These are phyloP conservation scores for Sideroxylon spinosum DNA, from an alignment of 179 eudicot genomes.

Conservation along the genomic window DNA sequence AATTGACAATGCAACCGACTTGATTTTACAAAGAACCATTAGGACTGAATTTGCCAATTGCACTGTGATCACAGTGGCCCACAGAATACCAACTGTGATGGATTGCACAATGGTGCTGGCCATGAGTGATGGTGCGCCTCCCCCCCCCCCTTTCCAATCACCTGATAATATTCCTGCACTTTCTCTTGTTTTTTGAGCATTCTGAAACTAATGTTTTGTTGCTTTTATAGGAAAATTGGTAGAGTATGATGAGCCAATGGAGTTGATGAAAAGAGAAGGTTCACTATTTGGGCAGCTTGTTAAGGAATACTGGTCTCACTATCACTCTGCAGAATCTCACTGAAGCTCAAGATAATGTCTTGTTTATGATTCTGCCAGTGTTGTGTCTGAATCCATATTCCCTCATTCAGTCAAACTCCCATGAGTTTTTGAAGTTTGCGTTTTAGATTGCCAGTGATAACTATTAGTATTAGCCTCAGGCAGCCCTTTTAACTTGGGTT, in stretches of 20 bases:
- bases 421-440: neutral
- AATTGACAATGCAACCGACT: conserved; percentile 36
- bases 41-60: conserved; percentile 30
- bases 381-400: neutral
- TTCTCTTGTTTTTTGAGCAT: neutral
- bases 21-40: conserved; percentile 33
- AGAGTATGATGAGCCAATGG: conserved; percentile 33
- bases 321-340: conserved; percentile 39
- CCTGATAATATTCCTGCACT: neutral
- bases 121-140: conserved; percentile 29
- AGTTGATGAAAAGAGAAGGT: conserved; percentile 29
- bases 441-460: neutral
- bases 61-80: conserved; percentile 43
- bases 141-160: no score
- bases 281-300: conserved; percentile 33
- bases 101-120: conserved; percentile 40
- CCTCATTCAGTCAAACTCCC: neutral
- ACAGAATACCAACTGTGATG: conserved; percentile 41
- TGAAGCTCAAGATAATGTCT: conserved; percentile 17
- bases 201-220: neutral
- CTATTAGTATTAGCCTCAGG: neutral
- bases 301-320: conserved; percentile 35
- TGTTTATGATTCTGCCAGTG: neutral
- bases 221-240: conserved; percentile 24
- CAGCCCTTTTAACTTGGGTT: neutral